A percentile compares a stretch with the other conserved stretches of the same genome.
Conservation (phyloP, 176 grass and related monocot species). For the Oryza meyeriana region DNA sequence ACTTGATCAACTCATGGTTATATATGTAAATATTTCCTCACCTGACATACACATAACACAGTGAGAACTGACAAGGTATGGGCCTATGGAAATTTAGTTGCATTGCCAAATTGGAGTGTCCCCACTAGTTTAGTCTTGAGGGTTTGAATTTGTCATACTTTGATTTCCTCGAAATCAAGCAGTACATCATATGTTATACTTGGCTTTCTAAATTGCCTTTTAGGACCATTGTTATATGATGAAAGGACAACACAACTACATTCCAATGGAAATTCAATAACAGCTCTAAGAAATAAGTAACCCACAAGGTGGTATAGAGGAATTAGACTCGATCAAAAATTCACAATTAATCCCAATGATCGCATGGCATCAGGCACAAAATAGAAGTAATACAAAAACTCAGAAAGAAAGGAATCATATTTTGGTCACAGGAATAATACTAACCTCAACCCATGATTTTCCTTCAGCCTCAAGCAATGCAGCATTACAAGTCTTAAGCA, state of each 20-base stretch:
- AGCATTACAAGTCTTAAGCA: slow-evolving; percentile 81
- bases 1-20: not conserved
- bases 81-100: too few relatives aligned
- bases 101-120: too few relatives aligned
- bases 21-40: too few relatives aligned
- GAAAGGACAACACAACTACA: not conserved
- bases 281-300: not conserved
- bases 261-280: not conserved
- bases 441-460: slow-evolving; percentile 90
- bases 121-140: too few relatives aligned
- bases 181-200: not conserved
- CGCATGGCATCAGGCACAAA: not conserved
- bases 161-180: too few relatives aligned
- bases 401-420: not conserved
- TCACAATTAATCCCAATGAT: not conserved
- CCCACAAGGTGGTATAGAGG: not conserved
- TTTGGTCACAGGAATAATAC: not conserved
- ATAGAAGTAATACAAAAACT: not conserved
- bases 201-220: not conserved
- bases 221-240: not conserved
- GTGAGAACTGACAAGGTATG: too few relatives aligned
- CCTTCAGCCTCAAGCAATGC: slow-evolving; percentile 88
- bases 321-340: not conserved
- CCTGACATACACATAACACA: too few relatives aligned
- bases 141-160: too few relatives aligned